phyloP scores from a whole-genome alignment of 257 asterid species.

The Euphrasia confusa region DNA sequence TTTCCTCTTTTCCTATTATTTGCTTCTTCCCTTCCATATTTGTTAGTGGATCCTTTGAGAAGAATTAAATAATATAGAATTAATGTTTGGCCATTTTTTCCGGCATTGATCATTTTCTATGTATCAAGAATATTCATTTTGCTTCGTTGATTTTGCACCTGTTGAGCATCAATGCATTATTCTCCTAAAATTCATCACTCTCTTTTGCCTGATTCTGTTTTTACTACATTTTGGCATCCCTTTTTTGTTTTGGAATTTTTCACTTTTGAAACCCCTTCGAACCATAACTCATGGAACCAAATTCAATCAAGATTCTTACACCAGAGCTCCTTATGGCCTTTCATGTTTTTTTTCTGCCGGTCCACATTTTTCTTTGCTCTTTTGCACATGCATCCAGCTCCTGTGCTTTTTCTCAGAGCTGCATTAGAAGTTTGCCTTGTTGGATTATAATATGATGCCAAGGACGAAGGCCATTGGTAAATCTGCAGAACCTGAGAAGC shows the following conservation, averaged over 20 bases:
- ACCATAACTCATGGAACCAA: conserved; percentile 68
- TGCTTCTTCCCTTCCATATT: conserved; percentile 39
- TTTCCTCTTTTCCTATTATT: conserved; percentile 43
- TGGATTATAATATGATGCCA: conserved; percentile 78
- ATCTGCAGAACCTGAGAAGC: conserved; percentile 54
- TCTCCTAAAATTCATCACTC: conserved; percentile 49
- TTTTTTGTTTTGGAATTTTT: conserved; percentile 33
- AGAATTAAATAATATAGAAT: conserved; percentile 33
- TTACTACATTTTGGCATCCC: conserved; percentile 51
- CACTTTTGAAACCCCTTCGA: conserved; percentile 61
- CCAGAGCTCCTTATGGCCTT: conserved; percentile 72
- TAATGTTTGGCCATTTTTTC: conserved; percentile 41
- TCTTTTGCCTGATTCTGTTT: conserved; percentile 64
- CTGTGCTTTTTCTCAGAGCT: conserved; percentile 66
- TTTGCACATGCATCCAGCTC: conserved; percentile 82
- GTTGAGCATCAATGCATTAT: conserved; percentile 37
- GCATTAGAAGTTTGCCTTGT: conserved; percentile 52
- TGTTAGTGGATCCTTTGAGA: conserved; percentile 42
- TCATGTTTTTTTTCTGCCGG: conserved; percentile 50
- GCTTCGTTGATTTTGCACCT: conserved; percentile 53
- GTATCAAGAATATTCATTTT: conserved; percentile 42
- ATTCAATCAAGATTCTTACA: conserved; percentile 55
- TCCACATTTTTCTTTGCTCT: conserved; percentile 76
- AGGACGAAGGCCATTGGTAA: conserved; percentile 60
- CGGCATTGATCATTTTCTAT: conserved; percentile 51